Evolutionary conservation across 345 rosid genomes (phyloP).

Genomic region (Luvunga scandens): DNA sequence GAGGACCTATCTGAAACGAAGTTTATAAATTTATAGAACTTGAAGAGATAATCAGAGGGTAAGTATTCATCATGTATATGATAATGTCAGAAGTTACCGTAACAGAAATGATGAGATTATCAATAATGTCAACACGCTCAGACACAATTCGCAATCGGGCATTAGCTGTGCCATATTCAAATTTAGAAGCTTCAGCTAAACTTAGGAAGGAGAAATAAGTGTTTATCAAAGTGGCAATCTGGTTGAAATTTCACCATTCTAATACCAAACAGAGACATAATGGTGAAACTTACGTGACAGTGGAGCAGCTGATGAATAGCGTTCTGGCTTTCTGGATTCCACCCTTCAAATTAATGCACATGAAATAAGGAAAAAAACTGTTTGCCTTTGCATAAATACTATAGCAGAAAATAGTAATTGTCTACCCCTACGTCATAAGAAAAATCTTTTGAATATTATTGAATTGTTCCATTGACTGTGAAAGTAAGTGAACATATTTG

Average conservation of each 20-base stretch:
- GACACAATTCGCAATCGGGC: conserved; percentile 90
- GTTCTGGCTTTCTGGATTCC: conserved; percentile 95
- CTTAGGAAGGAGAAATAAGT: not conserved
- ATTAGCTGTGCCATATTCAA: conserved; percentile 56
- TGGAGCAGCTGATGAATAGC: conserved; percentile 96
- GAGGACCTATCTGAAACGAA: conserved; percentile 92
- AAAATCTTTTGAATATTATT: not conserved
- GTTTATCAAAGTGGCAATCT: not conserved
- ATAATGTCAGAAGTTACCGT: conserved; percentile 43
- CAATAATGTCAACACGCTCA: conserved; percentile 80
- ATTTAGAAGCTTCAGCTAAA: conserved; percentile 8
- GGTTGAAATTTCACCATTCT: not conserved
- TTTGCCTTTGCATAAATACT: not conserved
- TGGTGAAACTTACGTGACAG: conserved; percentile 64
- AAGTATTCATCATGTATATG: conserved; percentile 8
- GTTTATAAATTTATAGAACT: conserved; percentile 30
- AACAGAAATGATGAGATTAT: conserved; percentile 82
- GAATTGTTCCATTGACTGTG: not conserved
- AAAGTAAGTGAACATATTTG: not conserved
- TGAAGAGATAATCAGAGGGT: not conserved
- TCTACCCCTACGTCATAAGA: not conserved
- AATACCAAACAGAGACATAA: conserved; percentile 4
- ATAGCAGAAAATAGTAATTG: conserved; percentile 1
- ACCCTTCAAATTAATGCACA: conserved; percentile 54
- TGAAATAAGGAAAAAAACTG: conserved; percentile 13